phyloP scores from a whole-genome alignment of 306 rosid species.

The Neltuma alba region DNA sequence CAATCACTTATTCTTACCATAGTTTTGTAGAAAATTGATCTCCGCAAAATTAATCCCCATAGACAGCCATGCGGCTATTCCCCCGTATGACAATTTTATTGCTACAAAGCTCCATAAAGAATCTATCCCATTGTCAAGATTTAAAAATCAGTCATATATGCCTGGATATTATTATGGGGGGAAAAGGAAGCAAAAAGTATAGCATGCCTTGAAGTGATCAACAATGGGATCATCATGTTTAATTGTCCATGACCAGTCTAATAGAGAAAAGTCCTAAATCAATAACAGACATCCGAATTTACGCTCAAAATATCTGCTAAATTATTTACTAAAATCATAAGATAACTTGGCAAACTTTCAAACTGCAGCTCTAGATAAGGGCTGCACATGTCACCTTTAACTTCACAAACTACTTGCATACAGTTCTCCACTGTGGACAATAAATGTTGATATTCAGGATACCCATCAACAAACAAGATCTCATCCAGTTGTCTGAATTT shows the following conservation, averaged over 20 bases:
- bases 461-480: slow-evolving; percentile 71
- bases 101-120: slow-evolving; percentile 14
- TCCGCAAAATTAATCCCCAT: slow-evolving; percentile 2
- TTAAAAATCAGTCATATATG: neutral
- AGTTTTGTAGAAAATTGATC: slow-evolving; percentile 17
- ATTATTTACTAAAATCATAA: slow-evolving; percentile 20
- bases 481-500: slow-evolving; percentile 92
- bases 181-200: slow-evolving; percentile 8
- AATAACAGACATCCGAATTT: slow-evolving; percentile 30
- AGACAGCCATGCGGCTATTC: slow-evolving; percentile 7
- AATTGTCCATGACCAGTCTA: slow-evolving; percentile 1
- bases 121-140: neutral
- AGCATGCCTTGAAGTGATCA: neutral
- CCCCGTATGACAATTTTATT: neutral
- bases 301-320: slow-evolving; percentile 12
- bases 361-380: slow-evolving; percentile 7
- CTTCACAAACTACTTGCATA: slow-evolving; percentile 86
- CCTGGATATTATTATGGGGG: neutral
- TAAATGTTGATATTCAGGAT: slow-evolving; percentile 83
- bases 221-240: neutral
- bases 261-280: slow-evolving; percentile 3
- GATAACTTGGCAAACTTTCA: slow-evolving; percentile 5
- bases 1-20: slow-evolving; percentile 11
- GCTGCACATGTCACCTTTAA: slow-evolving; percentile 60
- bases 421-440: slow-evolving; percentile 63